Conservation (phyloP, 2,329 filamentous ascomycete species). For the Fusarium globosum region DNA sequence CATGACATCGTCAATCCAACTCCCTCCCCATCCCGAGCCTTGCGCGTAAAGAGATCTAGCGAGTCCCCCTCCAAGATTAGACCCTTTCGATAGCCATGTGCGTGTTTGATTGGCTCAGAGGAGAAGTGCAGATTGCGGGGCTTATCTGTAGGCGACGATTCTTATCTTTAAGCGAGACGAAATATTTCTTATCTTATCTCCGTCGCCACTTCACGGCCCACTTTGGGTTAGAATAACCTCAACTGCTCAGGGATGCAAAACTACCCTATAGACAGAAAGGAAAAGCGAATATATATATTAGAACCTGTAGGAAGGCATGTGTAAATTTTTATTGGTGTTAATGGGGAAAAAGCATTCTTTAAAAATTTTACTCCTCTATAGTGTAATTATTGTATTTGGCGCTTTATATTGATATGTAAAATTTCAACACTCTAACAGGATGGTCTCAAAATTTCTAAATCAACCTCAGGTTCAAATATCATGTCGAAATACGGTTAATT, state of each 20-base stretch:
- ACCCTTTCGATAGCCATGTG: neutral
- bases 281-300: rapidly evolving
- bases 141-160: neutral
- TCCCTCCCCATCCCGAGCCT: too few species aligned
- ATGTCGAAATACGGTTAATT: too few species aligned
- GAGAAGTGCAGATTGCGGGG: neutral
- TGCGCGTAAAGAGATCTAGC: neutral
- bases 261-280: neutral
- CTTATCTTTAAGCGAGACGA: neutral
- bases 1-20: neutral
- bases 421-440: too few species aligned
- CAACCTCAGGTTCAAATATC: too few species aligned
- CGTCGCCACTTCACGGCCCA: rapidly evolving
- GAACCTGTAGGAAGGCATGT: rapidly evolving
- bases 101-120: neutral
- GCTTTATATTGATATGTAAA: neutral
- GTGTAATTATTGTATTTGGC: neutral
- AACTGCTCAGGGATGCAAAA: rapidly evolving
- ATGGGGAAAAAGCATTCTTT: too few species aligned
- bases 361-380: too few species aligned
- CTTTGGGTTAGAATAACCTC: rapidly evolving
- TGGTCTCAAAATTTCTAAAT: too few species aligned
- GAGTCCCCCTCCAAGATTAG: too few species aligned
- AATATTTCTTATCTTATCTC: neutral
- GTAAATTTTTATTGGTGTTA: rapidly evolving